Conservation (phyloP, 2,329 filamentous ascomycete species). For the Immersiporthe knoxdaviesiana region DNA sequence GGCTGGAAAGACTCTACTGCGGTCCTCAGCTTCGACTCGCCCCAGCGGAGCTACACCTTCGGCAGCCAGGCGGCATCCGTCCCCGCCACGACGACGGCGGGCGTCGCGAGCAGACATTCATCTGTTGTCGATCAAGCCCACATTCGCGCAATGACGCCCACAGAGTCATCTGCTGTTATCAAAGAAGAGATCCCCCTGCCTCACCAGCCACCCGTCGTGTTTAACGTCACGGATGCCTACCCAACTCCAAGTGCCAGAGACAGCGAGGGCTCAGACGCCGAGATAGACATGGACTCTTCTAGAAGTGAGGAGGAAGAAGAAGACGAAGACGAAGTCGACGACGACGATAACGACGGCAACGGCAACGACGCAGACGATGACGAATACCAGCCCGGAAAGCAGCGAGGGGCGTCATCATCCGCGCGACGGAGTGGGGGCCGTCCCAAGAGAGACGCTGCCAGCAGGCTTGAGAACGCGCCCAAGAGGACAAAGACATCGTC, state of each 20-base stretch:
- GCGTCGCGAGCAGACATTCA: slow-evolving; percentile 29
- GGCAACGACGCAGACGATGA: slow-evolving; percentile 6
- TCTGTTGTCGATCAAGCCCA: slow-evolving; percentile 30
- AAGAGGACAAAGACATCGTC: slow-evolving; percentile 27
- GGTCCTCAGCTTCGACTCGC: slow-evolving; percentile 33
- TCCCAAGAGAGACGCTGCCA: slow-evolving; percentile 34
- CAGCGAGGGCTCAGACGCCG: slow-evolving; percentile 24
- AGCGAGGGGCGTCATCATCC: not conserved
- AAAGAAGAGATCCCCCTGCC: slow-evolving; percentile 26
- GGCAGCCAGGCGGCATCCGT: slow-evolving; percentile 38
- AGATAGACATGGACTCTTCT: slow-evolving; percentile 15
- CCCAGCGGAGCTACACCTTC: slow-evolving; percentile 37
- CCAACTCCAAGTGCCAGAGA: slow-evolving; percentile 27
- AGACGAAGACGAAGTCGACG: slow-evolving; percentile 5
- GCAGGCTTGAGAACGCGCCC: slow-evolving; percentile 12
- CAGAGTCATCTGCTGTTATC: slow-evolving; percentile 27
- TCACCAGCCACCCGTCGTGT: not conserved
- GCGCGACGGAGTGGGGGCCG: slow-evolving; percentile 27
- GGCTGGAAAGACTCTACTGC: slow-evolving; percentile 37
- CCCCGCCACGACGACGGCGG: slow-evolving; percentile 32
- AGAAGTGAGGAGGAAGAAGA: slow-evolving; percentile 23
- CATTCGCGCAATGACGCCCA: slow-evolving; percentile 35
- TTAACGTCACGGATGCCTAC: slow-evolving; percentile 11
- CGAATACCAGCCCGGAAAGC: slow-evolving; percentile 21
- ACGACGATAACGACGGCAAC: slow-evolving; percentile 19